Percentiles rank a stretch among this genome's conserved stretches.
These are phyloP conservation scores for Phytophthora citrophthora DNA, from an alignment of 352 stramenopile species.

Conservation along the genomic window DNA sequence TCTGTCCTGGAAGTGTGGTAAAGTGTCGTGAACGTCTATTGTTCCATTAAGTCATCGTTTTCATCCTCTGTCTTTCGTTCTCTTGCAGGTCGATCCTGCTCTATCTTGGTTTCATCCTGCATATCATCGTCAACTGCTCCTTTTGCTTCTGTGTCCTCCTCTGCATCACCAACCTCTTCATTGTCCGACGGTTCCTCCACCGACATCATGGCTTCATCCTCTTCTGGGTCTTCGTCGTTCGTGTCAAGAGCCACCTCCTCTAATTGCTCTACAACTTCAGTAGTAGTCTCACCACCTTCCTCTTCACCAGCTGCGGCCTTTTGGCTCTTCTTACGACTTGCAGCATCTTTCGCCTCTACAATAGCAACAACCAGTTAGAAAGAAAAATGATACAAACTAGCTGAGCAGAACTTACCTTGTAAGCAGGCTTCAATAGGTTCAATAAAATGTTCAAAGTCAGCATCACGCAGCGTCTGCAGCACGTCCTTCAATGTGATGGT, in stretches of 20 bases:
- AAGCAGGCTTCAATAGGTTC: conserved; percentile 72
- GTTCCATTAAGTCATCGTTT: conserved; percentile 39
- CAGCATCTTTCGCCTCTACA: conserved; percentile 55
- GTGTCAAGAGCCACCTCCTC: conserved; percentile 38
- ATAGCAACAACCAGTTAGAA: conserved; percentile 9
- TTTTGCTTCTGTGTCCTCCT: conserved; percentile 33
- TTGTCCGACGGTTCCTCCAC: conserved; percentile 38
- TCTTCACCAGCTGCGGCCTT: conserved; percentile 24
- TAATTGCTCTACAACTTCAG: conserved; percentile 37
- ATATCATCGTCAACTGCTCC: conserved; percentile 11
- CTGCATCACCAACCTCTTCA: conserved; percentile 26
- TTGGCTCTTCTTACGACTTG: conserved; percentile 39
- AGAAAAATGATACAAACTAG: neutral
- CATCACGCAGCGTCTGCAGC: conserved; percentile 66
- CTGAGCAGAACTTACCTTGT: conserved; percentile 41
- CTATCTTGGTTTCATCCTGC: conserved; percentile 20
- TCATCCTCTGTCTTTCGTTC: conserved; percentile 23
- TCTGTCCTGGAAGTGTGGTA: neutral
- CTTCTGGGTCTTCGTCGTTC: conserved; percentile 44
- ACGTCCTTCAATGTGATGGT: conserved; percentile 83
- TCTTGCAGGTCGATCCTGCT: conserved; percentile 3
- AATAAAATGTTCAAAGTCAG: conserved; percentile 84
- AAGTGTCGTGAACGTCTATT: conserved; percentile 1
- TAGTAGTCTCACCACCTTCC: conserved; percentile 36
- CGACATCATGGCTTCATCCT: conserved; percentile 54